Evolutionary conservation across 306 rosid genomes (phyloP).

Genomic region (Malus orientalis): DNA sequence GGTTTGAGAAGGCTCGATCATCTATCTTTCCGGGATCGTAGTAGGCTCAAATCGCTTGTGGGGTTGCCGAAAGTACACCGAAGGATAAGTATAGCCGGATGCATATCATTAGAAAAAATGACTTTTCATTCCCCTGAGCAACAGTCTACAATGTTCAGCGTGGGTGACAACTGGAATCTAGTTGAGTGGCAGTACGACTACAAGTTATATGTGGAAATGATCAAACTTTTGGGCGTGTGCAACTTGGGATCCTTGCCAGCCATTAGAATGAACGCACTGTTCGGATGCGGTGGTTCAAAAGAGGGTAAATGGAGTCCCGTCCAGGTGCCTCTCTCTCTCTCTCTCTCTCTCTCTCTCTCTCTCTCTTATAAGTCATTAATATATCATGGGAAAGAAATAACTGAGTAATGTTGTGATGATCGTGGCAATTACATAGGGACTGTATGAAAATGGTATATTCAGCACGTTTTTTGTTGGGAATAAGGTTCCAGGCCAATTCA

Average conservation of each 20-base stretch:
- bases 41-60: not conserved
- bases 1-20: not conserved
- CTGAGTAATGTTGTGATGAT: too few species aligned
- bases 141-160: too few species aligned
- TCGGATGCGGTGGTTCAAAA: not conserved
- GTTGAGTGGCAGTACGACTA: not conserved
- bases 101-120: not conserved
- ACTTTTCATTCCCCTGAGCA: too few species aligned
- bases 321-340: not conserved
- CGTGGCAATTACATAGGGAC: not conserved
- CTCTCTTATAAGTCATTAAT: too few species aligned
- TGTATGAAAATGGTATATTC: not conserved
- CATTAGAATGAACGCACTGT: not conserved
- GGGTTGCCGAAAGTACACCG: not conserved
- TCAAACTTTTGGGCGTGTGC: too few species aligned
- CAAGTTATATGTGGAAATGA: not conserved
- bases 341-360: too few species aligned
- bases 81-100: not conserved
- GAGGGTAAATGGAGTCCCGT: not conserved
- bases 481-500: not conserved
- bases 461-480: not conserved
- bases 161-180: not conserved
- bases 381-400: too few species aligned
- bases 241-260: too few species aligned
- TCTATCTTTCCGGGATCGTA: not conserved